Evolutionary conservation across 176 grass and related monocot species (phyloP).

Genomic region (Typha latifolia): DNA sequence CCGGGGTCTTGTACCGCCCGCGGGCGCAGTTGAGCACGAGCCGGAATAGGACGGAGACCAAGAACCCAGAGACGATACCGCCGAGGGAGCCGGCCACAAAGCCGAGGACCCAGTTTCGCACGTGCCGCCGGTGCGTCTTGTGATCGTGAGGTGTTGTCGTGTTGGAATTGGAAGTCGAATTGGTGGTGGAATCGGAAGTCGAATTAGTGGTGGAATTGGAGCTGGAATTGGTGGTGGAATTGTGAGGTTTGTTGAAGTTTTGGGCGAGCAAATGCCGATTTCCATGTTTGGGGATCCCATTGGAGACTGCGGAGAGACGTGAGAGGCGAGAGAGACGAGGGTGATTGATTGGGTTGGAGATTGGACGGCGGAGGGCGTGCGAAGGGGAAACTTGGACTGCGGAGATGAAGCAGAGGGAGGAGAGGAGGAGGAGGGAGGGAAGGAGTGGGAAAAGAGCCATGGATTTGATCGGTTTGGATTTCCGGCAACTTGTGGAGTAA

Average conservation of each 20-base stretch:
- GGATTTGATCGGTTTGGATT: background rate
- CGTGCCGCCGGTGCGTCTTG: slow-evolving; percentile 18
- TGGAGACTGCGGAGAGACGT: background rate
- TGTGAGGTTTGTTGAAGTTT: slow-evolving; percentile 10
- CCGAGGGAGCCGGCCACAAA: slow-evolving; percentile 40
- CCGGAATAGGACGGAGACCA: slow-evolving; percentile 40
- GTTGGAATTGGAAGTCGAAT: slow-evolving; percentile 16
- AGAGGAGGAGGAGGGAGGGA: background rate
- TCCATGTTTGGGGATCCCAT: background rate
- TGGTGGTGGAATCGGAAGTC: slow-evolving; percentile 16
- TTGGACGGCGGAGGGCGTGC: slow-evolving; percentile 2
- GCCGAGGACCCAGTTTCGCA: slow-evolving; percentile 54
- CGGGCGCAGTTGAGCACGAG: slow-evolving; percentile 48
- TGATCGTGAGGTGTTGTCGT: background rate
- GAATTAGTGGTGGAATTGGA: slow-evolving; percentile 22
- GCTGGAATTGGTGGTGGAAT: no score
- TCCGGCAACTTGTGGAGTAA: no score
- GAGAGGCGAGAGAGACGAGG: background rate
- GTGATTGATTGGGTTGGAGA: background rate
- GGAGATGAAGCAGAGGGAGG: slow-evolving; percentile 1
- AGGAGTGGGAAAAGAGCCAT: background rate
- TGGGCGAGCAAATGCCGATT: slow-evolving; percentile 41
- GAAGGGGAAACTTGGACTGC: slow-evolving; percentile 14
- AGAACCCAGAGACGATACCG: slow-evolving; percentile 35
- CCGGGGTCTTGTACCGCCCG: slow-evolving; percentile 26